Base-by-base conservation (phyloP, 2,329 filamentous ascomycete genomes). In the Huntiella savannae region DNA sequence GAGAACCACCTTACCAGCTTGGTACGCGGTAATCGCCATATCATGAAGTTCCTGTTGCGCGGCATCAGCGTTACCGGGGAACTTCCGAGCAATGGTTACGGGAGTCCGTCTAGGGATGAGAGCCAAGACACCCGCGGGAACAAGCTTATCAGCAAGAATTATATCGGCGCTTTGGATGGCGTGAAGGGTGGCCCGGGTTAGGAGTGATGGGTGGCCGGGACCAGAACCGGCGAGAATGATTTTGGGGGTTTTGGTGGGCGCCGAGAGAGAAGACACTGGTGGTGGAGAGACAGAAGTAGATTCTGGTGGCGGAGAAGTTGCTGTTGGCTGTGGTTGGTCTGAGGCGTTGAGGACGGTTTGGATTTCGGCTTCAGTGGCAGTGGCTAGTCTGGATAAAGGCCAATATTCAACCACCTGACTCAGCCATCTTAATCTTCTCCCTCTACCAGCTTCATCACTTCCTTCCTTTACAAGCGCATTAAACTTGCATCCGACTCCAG, bases 381-480 rank as follows among this genome's bases (percentile, higher is more conserved):
- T 69, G 5, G 86, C 85, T 1, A 98, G 71, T 13, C 82, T 75
- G 52, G 77, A 78, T 19, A 98, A 69, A 1, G 91, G 87, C 91
- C 91, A 98, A 63, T 98, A 98, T 65, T 98, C 91, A 69, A 91
- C 98, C 45, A 98, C 85, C 59, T 98, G 91, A 15, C 82, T 76
- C 1, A 98, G 68, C 91, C 91, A 98, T 49, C 91, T 75, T 68
- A 93, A 87, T 44, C 91, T 73, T 50, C 88, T 70, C 16, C 74
- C 86, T 58, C 85, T 85, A 12, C 77, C 74, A 3, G 79, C 79
- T 50, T 82, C 79, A 1, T 73, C 63, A 55, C 91, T 84, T 39
- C 78, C 75, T 40, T 83, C 78, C 0, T 70, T 74, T 5, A 96
- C 71, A 3, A 98, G 68, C 50, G 73, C 77, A 60, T 98, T 98